phyloP scores from a whole-genome alignment of 2,329 filamentous ascomycete species.

The Lachnellula cervina region DNA sequence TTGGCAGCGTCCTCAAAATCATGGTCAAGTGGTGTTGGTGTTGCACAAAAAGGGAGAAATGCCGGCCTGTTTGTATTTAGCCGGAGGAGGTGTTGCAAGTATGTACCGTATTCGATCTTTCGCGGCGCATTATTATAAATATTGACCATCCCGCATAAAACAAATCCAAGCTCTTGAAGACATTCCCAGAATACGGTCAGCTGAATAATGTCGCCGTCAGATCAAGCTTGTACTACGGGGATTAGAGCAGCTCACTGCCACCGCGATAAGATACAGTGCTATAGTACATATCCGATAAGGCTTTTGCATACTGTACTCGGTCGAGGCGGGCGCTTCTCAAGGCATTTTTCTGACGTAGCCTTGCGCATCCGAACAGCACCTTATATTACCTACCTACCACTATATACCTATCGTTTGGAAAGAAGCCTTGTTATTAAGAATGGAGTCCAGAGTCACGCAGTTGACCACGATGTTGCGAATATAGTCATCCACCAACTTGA shows the following conservation, averaged over 20 bases:
- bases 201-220: constrained; percentile 8
- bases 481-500: neutral
- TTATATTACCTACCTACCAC: neutral
- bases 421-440: too few relatives aligned
- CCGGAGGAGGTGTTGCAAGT: constrained; percentile 1
- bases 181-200: neutral
- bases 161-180: neutral
- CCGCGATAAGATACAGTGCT: too few relatives aligned
- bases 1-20: constrained; percentile 15
- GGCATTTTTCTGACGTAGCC: neutral
- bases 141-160: constrained; percentile 1
- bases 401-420: neutral
- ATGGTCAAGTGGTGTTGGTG: constrained; percentile 8
- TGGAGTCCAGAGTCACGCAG: too few relatives aligned
- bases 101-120: constrained; percentile 1
- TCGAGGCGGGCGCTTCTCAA: neutral
- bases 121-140: constrained; percentile 10
- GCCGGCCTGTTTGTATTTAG: constrained; percentile 11
- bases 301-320: neutral
- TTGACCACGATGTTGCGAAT: too few relatives aligned
- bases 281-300: neutral
- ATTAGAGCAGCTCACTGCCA: too few relatives aligned
- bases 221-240: constrained; percentile 9
- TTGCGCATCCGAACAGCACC: neutral
- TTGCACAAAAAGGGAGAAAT: constrained; percentile 6